Percentiles rank a stretch among this genome's conserved stretches.
Conservation (phyloP, 441 rosid genomes). For the Populus hybrid region DNA sequence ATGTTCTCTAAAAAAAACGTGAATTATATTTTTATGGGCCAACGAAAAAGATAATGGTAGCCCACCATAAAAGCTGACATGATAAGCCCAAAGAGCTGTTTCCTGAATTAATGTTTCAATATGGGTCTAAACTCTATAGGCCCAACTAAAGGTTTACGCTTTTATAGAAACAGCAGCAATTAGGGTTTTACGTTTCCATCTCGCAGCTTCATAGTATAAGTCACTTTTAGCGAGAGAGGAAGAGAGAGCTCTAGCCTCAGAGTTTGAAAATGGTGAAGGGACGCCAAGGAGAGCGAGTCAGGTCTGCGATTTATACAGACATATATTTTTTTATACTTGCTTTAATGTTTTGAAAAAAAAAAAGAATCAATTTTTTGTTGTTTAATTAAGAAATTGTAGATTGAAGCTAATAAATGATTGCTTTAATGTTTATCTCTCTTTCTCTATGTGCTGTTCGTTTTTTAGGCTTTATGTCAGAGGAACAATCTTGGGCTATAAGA, state of each 20-base stretch:
- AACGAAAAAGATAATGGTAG: neutral
- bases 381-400: neutral
- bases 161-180: neutral
- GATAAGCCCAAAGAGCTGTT: neutral
- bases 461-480: neutral
- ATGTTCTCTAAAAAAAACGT: too few relatives aligned
- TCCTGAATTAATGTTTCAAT: neutral
- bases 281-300: conserved; percentile 3
- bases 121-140: neutral
- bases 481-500: neutral
- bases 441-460: neutral
- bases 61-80: neutral
- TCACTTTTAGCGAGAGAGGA: neutral
- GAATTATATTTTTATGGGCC: neutral
- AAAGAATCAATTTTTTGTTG: neutral
- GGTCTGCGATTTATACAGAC: neutral
- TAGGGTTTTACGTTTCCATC: neutral
- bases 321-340: neutral
- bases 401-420: neutral
- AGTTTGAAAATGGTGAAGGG: neutral
- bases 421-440: neutral
- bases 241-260: neutral
- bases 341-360: neutral
- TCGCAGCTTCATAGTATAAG: neutral
- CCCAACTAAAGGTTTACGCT: neutral